Base-by-base conservation (phyloP, 2,329 filamentous ascomycete species). In the Penicillium sp. region DNA sequence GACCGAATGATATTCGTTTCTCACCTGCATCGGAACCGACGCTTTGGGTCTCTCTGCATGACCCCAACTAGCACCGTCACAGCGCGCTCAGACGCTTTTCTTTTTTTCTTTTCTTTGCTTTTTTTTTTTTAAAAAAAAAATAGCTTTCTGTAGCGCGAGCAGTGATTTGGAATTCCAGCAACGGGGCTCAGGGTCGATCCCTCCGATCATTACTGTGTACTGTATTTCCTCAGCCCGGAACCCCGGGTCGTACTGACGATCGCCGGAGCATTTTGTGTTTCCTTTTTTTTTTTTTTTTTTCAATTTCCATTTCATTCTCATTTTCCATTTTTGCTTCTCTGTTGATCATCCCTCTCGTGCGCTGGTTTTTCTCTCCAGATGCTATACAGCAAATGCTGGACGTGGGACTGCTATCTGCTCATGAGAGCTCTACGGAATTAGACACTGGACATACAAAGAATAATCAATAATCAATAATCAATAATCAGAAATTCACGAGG, bases 131-230 rank as follows among this genome's bases (percentile, higher is more conserved):
- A n/a, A n/a, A n/a, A n/a, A n/a, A n/a, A n/a, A n/a, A n/a, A n/a
- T n/a, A n/a, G n/a, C n/a, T n/a, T n/a, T n/a, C n/a, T n/a, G n/a
- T 50, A 50, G 44, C 39, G 45, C 45, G 43, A 25, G 28, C 28
- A 35, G 40, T 54, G 47, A 56, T 56, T 56, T 56, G 53, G 50
- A 56, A 56, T 56, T 54, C 49, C 51, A 53, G 48, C 32, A 45
- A 53, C 44, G 49, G 53, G 53, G 53, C 51, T 54, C 51, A 51
- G 38, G 46, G 53, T 54, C 53, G 53, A 56, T 56, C 53, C 46
- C 51, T 54, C 45, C 46, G 53, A 52, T 59, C 51, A 41, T 44
- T 52, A 50, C 48, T 45, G 41, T 45, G 42, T 52, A 48, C 47
- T 45, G 43, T 45, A 48, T 46, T 52, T 53, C 47, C 44, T 50